A percentile compares a stretch with the other conserved stretches of the same genome.
phyloP scores from a whole-genome alignment of 768 basidiomycete species.

The Coprinopsis strossmayeri region DNA sequence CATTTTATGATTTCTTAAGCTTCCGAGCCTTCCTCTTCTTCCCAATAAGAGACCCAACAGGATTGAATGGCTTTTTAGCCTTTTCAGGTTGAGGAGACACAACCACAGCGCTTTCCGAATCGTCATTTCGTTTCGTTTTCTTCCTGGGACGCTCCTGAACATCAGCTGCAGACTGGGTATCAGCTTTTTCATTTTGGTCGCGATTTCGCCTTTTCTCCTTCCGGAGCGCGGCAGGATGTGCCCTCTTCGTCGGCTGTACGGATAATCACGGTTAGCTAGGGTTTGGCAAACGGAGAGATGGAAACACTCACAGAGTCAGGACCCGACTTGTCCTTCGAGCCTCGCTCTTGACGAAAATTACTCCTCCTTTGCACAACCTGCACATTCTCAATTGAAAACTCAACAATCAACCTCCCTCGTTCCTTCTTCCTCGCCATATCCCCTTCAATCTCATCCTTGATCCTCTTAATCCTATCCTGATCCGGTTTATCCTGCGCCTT shows the following conservation, averaged over 20 bases:
- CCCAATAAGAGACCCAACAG: conserved; percentile 68
- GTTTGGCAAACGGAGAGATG: too few relatives aligned
- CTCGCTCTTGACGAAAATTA: conserved; percentile 18
- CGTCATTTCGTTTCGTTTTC: conserved; percentile 1
- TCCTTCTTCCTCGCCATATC: conserved; percentile 30
- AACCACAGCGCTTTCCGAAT: conserved; percentile 22
- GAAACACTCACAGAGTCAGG: not conserved
- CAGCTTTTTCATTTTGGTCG: not conserved
- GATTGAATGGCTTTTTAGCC: conserved; percentile 27
- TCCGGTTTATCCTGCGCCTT: conserved; percentile 53
- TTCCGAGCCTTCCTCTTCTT: conserved; percentile 72
- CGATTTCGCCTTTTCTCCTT: not conserved
- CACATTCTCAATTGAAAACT: conserved; percentile 94
- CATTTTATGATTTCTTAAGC: conserved; percentile 5
- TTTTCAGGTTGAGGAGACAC: conserved; percentile 14
- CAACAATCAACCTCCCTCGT: conserved; percentile 66
- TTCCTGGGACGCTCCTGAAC: not conserved
- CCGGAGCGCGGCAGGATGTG: not conserved
- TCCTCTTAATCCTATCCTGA: conserved; percentile 46
- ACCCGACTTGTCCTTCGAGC: not conserved
- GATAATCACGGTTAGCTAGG: not conserved
- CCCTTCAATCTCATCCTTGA: conserved; percentile 46
- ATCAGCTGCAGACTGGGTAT: not conserved
- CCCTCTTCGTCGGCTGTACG: not conserved
- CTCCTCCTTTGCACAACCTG: conserved; percentile 79